Conservation (phyloP, 192 early-diverging fungal genomes). For the Ambispora gerdemannii region DNA sequence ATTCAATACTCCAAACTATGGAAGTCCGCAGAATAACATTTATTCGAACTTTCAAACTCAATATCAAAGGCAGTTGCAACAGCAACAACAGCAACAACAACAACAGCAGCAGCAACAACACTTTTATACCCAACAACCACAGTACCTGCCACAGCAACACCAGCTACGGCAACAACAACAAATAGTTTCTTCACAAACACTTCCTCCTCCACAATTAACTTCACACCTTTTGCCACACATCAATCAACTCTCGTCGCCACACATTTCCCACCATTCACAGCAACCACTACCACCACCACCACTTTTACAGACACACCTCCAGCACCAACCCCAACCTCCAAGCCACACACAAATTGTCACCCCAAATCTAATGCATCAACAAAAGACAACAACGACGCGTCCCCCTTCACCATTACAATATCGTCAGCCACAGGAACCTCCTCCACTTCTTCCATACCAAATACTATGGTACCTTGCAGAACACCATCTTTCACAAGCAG, state of each 20-base stretch:
- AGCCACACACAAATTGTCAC: neutral
- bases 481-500: slow-evolving; percentile 10
- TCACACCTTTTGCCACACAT: too few relatives aligned
- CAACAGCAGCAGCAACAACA: neutral
- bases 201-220: too few relatives aligned
- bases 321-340: neutral
- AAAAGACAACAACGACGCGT: neutral
- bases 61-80: too few relatives aligned
- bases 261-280: neutral
- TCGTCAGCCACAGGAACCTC: neutral
- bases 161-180: too few relatives aligned
- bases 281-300: neutral
- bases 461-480: slow-evolving; percentile 27
- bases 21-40: too few relatives aligned
- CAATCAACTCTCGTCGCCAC: neutral
- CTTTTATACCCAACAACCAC: neutral
- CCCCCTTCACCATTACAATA: neutral
- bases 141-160: neutral
- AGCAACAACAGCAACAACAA: neutral
- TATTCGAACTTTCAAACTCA: too few relatives aligned
- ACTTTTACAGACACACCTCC: too few relatives aligned
- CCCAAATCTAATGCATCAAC: neutral
- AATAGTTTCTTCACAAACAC: too few relatives aligned
- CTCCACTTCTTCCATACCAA: slow-evolving; percentile 10
- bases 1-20: neutral